Conservation (phyloP, 2,329 filamentous ascomycete species). For the Fusarium nanum region DNA sequence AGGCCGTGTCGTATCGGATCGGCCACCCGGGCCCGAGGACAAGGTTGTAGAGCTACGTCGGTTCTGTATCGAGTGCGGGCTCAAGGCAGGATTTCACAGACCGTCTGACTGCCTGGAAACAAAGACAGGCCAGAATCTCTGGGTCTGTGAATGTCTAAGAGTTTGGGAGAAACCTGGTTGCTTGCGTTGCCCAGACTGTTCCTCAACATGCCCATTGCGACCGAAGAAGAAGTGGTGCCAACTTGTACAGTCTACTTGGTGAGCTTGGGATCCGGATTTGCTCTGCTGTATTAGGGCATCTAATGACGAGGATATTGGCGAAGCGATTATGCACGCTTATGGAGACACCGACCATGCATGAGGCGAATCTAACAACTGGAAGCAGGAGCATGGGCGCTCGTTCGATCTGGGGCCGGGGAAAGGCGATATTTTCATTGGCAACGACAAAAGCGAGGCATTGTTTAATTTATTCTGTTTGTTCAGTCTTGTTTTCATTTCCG, state of each 20-base stretch:
- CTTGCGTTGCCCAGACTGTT: constrained; percentile 52
- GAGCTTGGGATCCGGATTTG: neutral
- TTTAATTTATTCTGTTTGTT: neutral
- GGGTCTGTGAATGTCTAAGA: constrained; percentile 54
- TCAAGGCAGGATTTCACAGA: constrained; percentile 52
- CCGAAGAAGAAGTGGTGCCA: constrained; percentile 49
- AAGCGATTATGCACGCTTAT: neutral
- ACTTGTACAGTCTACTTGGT: neutral
- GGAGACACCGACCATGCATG: neutral
- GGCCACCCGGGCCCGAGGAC: constrained; percentile 47
- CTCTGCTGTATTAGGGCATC: constrained; percentile 9
- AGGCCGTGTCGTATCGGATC: constrained; percentile 48
- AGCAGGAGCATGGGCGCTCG: neutral
- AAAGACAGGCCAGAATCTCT: constrained; percentile 53
- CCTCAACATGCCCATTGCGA: constrained; percentile 51
- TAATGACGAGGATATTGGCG: neutral
- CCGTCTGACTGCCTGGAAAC: constrained; percentile 54
- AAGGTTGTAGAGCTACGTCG: constrained; percentile 51
- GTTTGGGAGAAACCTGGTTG: constrained; percentile 54
- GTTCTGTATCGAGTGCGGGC: constrained; percentile 58
- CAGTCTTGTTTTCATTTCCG: neutral
- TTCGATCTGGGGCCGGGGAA: neutral
- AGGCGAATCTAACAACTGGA: neutral
- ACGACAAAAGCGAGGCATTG: neutral
- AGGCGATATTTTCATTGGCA: neutral